phyloP scores from a whole-genome alignment of 805 yeast genomes.

The Suhomyces tanzawaensis region DNA sequence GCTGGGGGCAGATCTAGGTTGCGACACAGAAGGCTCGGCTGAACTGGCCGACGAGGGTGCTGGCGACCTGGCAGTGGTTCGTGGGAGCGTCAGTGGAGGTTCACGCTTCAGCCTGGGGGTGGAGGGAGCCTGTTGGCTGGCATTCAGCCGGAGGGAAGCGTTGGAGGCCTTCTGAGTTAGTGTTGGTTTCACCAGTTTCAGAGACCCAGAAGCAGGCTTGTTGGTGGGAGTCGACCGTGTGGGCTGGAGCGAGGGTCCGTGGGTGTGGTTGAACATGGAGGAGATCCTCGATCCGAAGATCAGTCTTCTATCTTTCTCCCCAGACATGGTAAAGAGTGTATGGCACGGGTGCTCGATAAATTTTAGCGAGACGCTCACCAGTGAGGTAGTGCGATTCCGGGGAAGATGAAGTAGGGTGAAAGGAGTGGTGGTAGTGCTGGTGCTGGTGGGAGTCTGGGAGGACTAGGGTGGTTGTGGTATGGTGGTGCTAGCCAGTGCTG shows the following conservation, averaged over 20 bases:
- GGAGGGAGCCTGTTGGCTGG: not conserved
- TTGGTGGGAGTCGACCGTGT: not conserved
- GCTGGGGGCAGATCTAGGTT: not conserved
- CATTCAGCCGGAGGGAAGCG: conserved; percentile 1
- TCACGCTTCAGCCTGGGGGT: not conserved
- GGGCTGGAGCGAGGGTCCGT: conserved; percentile 1
- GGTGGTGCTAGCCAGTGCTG: too few species aligned
- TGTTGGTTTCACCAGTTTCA: conserved; percentile 1
- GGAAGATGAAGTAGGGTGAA: not conserved
- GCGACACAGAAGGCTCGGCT: not conserved
- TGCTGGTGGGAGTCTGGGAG: too few species aligned
- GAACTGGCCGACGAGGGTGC: not conserved
- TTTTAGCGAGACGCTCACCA: not conserved
- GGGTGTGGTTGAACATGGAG: conserved; percentile 25
- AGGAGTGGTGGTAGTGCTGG: not conserved
- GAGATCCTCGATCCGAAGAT: conserved; percentile 31
- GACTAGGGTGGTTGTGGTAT: too few species aligned
- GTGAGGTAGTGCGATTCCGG: not conserved
- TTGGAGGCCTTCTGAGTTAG: conserved; percentile 3
- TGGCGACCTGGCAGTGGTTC: not conserved
- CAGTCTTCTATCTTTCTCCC: conserved; percentile 15
- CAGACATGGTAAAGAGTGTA: conserved; percentile 1
- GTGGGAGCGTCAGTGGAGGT: not conserved
- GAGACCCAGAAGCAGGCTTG: not conserved
- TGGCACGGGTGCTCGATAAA: not conserved